phyloP scores from a whole-genome alignment of 139 green algal species.

The Closterium sp. region DNA sequence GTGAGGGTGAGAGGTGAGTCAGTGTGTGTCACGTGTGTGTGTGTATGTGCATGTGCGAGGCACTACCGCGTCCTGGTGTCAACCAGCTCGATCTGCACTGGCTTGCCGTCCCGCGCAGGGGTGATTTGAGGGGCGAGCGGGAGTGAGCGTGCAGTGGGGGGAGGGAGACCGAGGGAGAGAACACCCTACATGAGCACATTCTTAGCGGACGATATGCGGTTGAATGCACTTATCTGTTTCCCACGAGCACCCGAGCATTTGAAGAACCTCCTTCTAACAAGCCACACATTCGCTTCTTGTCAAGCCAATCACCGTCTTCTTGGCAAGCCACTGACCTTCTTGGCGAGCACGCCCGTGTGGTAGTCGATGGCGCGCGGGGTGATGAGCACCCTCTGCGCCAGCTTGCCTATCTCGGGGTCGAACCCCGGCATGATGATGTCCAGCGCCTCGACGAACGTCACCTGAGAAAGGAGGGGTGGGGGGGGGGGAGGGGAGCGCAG shows the following conservation, averaged over 20 bases:
- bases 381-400: slow-evolving; percentile 91
- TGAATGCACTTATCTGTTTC: too few relatives aligned
- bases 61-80: slow-evolving; percentile 98
- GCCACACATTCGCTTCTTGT: too few relatives aligned
- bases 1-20: not conserved
- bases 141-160: too few relatives aligned
- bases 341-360: slow-evolving; percentile 70
- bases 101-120: slow-evolving; percentile 65
- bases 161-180: too few relatives aligned
- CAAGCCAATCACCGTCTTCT: too few relatives aligned
- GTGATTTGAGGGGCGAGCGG: too few relatives aligned
- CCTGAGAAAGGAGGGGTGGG: slow-evolving; percentile 58
- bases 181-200: not conserved
- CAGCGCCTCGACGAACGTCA: slow-evolving; percentile 98
- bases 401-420: slow-evolving; percentile 91
- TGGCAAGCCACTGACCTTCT: slow-evolving; percentile 70
- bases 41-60: not conserved
- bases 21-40: too few relatives aligned
- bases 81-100: slow-evolving; percentile 93
- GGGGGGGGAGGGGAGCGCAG: not conserved
- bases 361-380: slow-evolving; percentile 91
- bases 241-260: too few relatives aligned
- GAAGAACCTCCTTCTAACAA: too few relatives aligned
- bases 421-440: slow-evolving; percentile 97
- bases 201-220: too few relatives aligned